phyloP scores from a whole-genome alignment of 139 green algal genomes.

The Ostreobium quekettii region DNA sequence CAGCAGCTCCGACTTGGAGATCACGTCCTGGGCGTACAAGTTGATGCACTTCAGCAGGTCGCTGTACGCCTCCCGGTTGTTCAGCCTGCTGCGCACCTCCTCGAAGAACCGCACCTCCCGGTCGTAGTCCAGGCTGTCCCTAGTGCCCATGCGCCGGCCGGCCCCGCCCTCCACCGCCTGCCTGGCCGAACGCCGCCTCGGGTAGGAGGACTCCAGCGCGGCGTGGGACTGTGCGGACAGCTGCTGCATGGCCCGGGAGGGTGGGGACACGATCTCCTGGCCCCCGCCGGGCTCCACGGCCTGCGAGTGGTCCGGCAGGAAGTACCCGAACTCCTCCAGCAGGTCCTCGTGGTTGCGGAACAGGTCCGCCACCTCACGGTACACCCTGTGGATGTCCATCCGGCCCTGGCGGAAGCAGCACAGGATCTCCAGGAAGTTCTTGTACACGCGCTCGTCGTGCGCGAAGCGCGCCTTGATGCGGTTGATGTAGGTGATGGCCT shows the following conservation, averaged over 20 bases:
- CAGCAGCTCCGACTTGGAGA: slow-evolving; percentile 76
- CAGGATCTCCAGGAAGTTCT: slow-evolving; percentile 97
- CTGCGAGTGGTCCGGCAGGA: slow-evolving; percentile 80
- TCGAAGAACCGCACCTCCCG: slow-evolving; percentile 47
- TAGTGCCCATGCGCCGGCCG: not conserved
- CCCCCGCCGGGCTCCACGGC: not conserved
- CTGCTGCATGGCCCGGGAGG: not conserved
- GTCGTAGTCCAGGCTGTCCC: slow-evolving; percentile 1
- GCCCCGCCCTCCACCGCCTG: not conserved
- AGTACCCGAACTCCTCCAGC: slow-evolving; percentile 97
- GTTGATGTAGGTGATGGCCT: slow-evolving; percentile 99
- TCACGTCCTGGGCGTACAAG: slow-evolving; percentile 87
- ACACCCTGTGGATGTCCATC: slow-evolving; percentile 94
- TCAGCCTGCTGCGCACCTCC: slow-evolving; percentile 42
- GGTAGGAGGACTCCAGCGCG: not conserved
- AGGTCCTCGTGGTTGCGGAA: slow-evolving; percentile 90
- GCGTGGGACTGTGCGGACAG: not conserved
- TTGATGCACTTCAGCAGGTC: slow-evolving; percentile 97
- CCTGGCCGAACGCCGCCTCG: not conserved
- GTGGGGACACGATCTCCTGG: not conserved
- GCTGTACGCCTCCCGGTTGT: slow-evolving; percentile 73
- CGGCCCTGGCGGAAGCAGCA: slow-evolving; percentile 98
- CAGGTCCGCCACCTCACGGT: slow-evolving; percentile 89
- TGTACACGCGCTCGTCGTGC: slow-evolving; percentile 95
- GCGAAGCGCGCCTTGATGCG: slow-evolving; percentile 96